Conservation (phyloP, 2,329 filamentous ascomycete species). For the Monilinia laxa region DNA sequence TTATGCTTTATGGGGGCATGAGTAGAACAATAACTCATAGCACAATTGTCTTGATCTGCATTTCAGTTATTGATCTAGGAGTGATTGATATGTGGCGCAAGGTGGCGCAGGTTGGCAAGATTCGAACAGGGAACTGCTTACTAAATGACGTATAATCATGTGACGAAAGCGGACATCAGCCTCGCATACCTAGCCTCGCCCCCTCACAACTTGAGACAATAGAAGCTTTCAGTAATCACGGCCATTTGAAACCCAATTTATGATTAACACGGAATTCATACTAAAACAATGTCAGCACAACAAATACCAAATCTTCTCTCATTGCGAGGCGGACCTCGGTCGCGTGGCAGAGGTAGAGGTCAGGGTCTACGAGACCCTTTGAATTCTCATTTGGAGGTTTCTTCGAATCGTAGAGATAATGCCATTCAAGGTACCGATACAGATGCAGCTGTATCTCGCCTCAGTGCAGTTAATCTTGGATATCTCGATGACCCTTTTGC, state of each 20-base stretch:
- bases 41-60: no score
- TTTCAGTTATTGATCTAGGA: no score
- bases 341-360: conserved; percentile 43
- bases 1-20: no score
- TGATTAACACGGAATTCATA: not conserved
- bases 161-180: not conserved
- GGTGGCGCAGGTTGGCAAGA: not conserved
- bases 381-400: conserved; percentile 16
- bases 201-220: conserved; percentile 4
- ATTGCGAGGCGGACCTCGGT: conserved; percentile 49
- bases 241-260: not conserved
- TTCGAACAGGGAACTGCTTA: not conserved
- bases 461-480: conserved; percentile 83
- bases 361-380: conserved; percentile 43
- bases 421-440: conserved; percentile 86
- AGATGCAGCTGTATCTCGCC: conserved; percentile 82
- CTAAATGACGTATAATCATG: not conserved
- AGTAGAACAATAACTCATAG: no score
- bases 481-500: conserved; percentile 85
- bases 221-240: not conserved
- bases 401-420: conserved; percentile 53
- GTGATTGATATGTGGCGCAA: no score
- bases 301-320: conserved; percentile 78
- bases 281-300: conserved; percentile 60
- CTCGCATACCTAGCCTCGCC: not conserved